Conservation (phyloP, 2,329 filamentous ascomycete genomes). For the Fusarium foetens region DNA sequence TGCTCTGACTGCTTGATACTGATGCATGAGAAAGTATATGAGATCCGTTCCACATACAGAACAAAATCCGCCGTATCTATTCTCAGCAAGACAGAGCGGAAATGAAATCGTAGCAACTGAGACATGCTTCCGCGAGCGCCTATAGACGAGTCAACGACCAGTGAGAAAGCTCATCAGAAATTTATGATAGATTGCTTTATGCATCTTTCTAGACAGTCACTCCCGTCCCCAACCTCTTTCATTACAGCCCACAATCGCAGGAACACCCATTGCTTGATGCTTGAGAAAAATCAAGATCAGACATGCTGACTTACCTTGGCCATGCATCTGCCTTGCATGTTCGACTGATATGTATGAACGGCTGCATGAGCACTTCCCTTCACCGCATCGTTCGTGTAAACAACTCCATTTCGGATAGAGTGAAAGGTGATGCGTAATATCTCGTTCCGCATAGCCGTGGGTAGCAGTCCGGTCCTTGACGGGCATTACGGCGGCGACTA, state of each 20-base stretch:
- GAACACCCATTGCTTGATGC: not conserved
- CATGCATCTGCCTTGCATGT: conserved; percentile 22
- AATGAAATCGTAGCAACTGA: conserved; percentile 15
- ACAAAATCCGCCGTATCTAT: conserved; percentile 1
- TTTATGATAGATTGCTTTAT: conserved; percentile 19
- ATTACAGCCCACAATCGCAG: conserved; percentile 1
- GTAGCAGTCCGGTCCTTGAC: conserved; percentile 9
- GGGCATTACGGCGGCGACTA: conserved; percentile 1
- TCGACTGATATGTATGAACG: not conserved
- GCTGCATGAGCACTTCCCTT: conserved; percentile 2
- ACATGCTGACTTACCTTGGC: conserved; percentile 10
- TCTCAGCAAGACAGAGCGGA: not conserved
- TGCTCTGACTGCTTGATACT: conserved; percentile 5
- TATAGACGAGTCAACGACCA: conserved; percentile 1
- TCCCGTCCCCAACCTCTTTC: conserved; percentile 9
- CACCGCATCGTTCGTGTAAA: conserved; percentile 29
- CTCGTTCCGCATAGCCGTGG: not conserved
- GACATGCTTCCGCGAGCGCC: conserved; percentile 19
- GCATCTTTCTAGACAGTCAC: conserved; percentile 30
- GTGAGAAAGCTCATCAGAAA: conserved; percentile 4
- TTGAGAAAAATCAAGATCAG: conserved; percentile 3
- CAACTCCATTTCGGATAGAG: not conserved
- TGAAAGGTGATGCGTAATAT: conserved; percentile 2
- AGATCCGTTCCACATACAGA: conserved; percentile 17
- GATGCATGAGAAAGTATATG: not conserved